Evolutionary conservation across 345 rosid genomes (phyloP), one percentile per base, ranked within the genome.

Genomic region (Aquilaria malaccensis): DNA sequence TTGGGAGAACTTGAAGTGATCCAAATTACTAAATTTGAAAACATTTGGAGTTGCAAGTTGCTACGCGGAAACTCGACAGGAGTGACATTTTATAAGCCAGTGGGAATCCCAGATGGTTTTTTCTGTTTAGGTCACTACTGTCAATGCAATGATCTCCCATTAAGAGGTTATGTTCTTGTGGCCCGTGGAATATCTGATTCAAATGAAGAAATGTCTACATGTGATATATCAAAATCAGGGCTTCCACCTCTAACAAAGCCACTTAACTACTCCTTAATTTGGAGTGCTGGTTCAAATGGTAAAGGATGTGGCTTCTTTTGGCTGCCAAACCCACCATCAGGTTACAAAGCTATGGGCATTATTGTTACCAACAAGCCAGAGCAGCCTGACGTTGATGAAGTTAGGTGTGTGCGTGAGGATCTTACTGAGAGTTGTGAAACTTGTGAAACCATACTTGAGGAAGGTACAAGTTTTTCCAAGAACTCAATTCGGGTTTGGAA

Each of bases 301-400:
- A 55, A 79, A 50, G 81, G 76, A 6, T 7, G 71, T 49, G 81
- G 81, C 50, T 92, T 82, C 69, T 92, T 92, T 61, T 92, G 98
- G 98, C 72, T 75, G 55, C 95, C 98, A 14, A 89, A 82, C 61
- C 83, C 98, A 14, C 96, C 95, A 0, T 50, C 43, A 45, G 98
- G 98, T 63, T 92, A 92, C 62, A 85, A 67, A 81, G 83, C 98
- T 45, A 68, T 85, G 88, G 98, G 98, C 22, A 55, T 92, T 56
- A 62, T 89, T 56, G 98, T 89, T 29, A 85, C 95, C 2, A 47
- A 68, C 50, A 45, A 46, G 41, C 70, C 69, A 2, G 69, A 62
- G 54, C 80, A 82, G 67, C 98, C 98, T 70, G 67, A 76, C 31
- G 66, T 80, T 37, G 89, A 82, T 3, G 83, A 78, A 69, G 82